phyloP scores from a whole-genome alignment of 2,329 filamentous ascomycete genomes.

The Plectosphaerella cucumerina region DNA sequence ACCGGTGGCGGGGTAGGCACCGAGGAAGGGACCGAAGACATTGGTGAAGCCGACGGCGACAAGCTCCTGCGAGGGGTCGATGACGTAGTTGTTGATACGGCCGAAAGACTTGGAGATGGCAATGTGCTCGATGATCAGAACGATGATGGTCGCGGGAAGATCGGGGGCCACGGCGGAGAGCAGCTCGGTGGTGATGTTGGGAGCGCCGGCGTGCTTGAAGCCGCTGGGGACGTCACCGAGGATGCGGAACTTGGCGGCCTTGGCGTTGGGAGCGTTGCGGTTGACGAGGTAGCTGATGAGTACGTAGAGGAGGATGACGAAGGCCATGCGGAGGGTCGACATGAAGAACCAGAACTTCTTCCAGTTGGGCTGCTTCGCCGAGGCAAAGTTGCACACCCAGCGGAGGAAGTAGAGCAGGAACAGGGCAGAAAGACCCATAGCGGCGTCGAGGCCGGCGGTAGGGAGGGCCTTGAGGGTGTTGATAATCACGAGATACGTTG shows the following conservation, averaged over 20 bases:
- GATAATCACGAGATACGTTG: constrained; percentile 41
- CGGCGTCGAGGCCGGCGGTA: constrained; percentile 58
- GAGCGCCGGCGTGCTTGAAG: constrained; percentile 67
- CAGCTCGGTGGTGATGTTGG: constrained; percentile 55
- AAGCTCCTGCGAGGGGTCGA: constrained; percentile 75
- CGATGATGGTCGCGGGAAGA: constrained; percentile 70
- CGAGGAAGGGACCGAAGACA: constrained; percentile 70
- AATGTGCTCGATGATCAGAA: constrained; percentile 78
- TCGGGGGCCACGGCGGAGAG: constrained; percentile 61
- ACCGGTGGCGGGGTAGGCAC: constrained; percentile 42
- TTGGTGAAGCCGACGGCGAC: constrained; percentile 76
- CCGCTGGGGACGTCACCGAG: constrained; percentile 67
- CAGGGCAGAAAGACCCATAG: constrained; percentile 66
- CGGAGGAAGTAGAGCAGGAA: constrained; percentile 63
- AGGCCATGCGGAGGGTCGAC: constrained; percentile 72
- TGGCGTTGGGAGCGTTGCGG: constrained; percentile 44
- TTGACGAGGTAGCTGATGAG: constrained; percentile 72
- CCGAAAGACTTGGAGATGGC: constrained; percentile 82
- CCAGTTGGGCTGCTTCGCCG: constrained; percentile 61
- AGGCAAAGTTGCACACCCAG: constrained; percentile 55
- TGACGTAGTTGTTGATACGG: constrained; percentile 72
- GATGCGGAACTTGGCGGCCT: constrained; percentile 58
- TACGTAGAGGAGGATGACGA: constrained; percentile 78
- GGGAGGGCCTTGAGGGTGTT: constrained; percentile 34
- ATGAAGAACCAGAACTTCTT: constrained; percentile 74